These are phyloP conservation scores for sorghum (Sorghum bicolor) DNA, from an alignment of 176 grass and related monocot species.

Conservation along the genomic window Sorghum_bicolor_NCBIv3 NC_012870.2:20448501-20449000, in stretches of 20 bases:
- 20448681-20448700: constrained; percentile 2
- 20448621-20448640: neutral
- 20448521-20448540: neutral
- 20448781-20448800: neutral
- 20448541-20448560: neutral
- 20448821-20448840: neutral
- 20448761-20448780: neutral
- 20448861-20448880: neutral
- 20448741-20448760: constrained; percentile 41
- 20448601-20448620: constrained; percentile 88
- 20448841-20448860: neutral
- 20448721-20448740: neutral
- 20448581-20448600: constrained; percentile 94
- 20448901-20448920: neutral
- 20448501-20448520: constrained; percentile 18
- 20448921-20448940: neutral
- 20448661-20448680: constrained; percentile 20
- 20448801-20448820: neutral
- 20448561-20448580: constrained; percentile 72
- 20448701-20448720: neutral
- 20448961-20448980: constrained; percentile 19
- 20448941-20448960: neutral
- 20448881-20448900: neutral
- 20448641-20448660: constrained; percentile 5
- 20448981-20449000: constrained; percentile 22